Base-by-base conservation (phyloP, 208 protist species). In the Angomonas ambiguus region DNA sequence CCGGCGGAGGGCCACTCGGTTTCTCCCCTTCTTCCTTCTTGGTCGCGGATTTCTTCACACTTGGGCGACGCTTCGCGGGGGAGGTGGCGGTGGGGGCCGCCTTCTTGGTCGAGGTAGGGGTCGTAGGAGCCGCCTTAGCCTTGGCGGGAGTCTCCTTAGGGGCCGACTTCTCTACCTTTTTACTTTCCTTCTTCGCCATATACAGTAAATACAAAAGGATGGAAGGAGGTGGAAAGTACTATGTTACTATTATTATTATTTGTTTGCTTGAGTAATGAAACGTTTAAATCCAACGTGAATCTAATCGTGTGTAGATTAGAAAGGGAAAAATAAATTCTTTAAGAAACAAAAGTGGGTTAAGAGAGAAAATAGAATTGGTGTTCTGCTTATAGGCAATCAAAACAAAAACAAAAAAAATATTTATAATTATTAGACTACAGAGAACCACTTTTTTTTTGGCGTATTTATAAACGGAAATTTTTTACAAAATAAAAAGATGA, bases 361-460 rank as follows among this genome's bases (percentile, higher is more conserved):
- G n/a, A n/a, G n/a, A n/a, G n/a, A 58, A 55, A 55, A 22, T 22
- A 5, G 18, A 58, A n/a, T 2, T 58, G 20, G 16, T 30, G 8
- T 22, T 8, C 2, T 30, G 18, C 20, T 2, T 30, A 5, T 58
- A 2, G 18, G 10, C 3, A 58, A 30, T 31, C 22, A 4, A 61
- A 38, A n/a, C 18, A 16, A 38, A 61, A 61, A 38, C 32, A 61
- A 38, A 61, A 41, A 38, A 32, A 55, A 10, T 55, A 20, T 4
- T n/a, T 30, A 58, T n/a, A n/a, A n/a, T n/a, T n/a, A n/a, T n/a
- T n/a, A n/a, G n/a, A n/a, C n/a, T n/a, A n/a, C n/a, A n/a, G n/a
- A n/a, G n/a, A n/a, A n/a, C n/a, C n/a, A n/a, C n/a, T n/a, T n/a
- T n/a, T n/a, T n/a, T n/a, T n/a, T n/a, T n/a, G n/a, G n/a, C n/a